Evolutionary conservation across 805 yeast genomes (phyloP).

Genomic region (Brettanomyces custersianus): DNA sequence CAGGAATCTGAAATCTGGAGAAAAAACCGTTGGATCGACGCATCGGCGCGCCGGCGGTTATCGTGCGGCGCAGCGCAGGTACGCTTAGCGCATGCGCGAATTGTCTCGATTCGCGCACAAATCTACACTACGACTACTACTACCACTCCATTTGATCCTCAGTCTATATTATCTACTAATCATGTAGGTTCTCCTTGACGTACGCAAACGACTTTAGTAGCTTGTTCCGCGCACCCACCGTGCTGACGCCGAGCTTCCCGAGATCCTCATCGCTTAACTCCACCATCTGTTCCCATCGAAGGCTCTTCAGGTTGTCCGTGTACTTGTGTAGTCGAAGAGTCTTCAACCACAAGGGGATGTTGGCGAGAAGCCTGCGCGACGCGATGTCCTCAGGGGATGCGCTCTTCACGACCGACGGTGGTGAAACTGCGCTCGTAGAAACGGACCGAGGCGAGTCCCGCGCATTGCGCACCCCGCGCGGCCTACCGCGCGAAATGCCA

Average conservation of each 20-base stretch:
- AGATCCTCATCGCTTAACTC: slow-evolving; percentile 59
- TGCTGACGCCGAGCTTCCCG: slow-evolving; percentile 76
- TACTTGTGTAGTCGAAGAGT: slow-evolving; percentile 87
- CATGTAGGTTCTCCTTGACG: slow-evolving; percentile 46
- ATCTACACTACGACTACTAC: too few relatives aligned
- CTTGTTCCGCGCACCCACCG: slow-evolving; percentile 93
- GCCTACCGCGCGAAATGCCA: slow-evolving; percentile 15
- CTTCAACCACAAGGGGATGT: slow-evolving; percentile 90
- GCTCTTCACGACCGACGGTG: slow-evolving; percentile 22
- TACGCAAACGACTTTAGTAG: slow-evolving; percentile 84
- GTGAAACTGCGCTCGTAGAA: slow-evolving; percentile 5
- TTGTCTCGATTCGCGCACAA: too few relatives aligned
- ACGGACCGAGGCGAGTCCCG: neutral
- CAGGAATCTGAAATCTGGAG: too few relatives aligned
- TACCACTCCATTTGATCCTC: too few relatives aligned
- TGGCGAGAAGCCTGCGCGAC: slow-evolving; percentile 47
- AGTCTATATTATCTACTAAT: too few relatives aligned
- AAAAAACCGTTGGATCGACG: too few relatives aligned
- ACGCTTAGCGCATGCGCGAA: too few relatives aligned
- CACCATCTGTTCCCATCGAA: slow-evolving; percentile 74
- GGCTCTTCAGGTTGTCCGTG: slow-evolving; percentile 69
- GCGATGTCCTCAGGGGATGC: slow-evolving; percentile 45
- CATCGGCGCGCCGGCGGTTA: too few relatives aligned
- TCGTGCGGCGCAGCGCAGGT: too few relatives aligned
- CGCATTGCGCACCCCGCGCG: slow-evolving; percentile 18